A percentile compares a stretch with the other conserved stretches of the same genome.
These are phyloP conservation scores for Shiraia bambusicola DNA, from an alignment of 2,329 filamentous ascomycete genomes.

Conservation along the genomic window DNA sequence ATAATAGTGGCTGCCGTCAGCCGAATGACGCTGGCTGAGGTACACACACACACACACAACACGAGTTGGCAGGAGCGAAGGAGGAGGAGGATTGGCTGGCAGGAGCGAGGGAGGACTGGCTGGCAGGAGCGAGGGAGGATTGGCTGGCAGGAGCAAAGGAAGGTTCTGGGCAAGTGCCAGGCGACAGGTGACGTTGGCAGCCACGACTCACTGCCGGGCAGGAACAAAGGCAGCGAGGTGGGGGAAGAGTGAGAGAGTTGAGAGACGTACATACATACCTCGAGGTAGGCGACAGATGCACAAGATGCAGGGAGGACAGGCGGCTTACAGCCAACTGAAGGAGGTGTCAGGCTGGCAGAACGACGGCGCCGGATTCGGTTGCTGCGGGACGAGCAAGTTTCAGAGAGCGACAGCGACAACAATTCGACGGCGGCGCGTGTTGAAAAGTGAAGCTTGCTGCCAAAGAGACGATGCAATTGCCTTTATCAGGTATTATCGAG, in stretches of 20 bases:
- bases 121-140: constrained; percentile 1
- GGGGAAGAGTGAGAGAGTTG: constrained; percentile 24
- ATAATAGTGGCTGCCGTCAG: constrained; percentile 33
- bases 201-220: constrained; percentile 16
- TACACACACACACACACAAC: too few species aligned
- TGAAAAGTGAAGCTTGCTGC: constrained; percentile 37
- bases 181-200: constrained; percentile 33
- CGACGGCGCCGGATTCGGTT: background rate
- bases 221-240: constrained; percentile 17
- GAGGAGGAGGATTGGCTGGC: constrained; percentile 7
- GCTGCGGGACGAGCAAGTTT: constrained; percentile 27
- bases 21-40: constrained; percentile 32
- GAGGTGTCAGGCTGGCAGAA: background rate
- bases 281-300: constrained; percentile 10
- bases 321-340: constrained; percentile 1
- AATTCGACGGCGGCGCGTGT: constrained; percentile 20
- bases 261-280: constrained; percentile 8
- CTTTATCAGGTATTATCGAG: constrained; percentile 13
- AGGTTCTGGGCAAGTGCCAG: constrained; percentile 14
- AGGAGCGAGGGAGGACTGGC: constrained; percentile 1
- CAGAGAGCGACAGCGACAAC: too few species aligned
- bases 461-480: constrained; percentile 22
- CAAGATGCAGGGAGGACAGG: constrained; percentile 6
- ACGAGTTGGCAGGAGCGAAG: too few species aligned
- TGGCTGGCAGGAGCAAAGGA: constrained; percentile 4